Percentiles rank a stretch among this genome's conserved stretches.
These are phyloP conservation scores for Simplicillium aogashimaense DNA, from an alignment of 2,329 filamentous ascomycete genomes.

Conservation along the genomic window DNA sequence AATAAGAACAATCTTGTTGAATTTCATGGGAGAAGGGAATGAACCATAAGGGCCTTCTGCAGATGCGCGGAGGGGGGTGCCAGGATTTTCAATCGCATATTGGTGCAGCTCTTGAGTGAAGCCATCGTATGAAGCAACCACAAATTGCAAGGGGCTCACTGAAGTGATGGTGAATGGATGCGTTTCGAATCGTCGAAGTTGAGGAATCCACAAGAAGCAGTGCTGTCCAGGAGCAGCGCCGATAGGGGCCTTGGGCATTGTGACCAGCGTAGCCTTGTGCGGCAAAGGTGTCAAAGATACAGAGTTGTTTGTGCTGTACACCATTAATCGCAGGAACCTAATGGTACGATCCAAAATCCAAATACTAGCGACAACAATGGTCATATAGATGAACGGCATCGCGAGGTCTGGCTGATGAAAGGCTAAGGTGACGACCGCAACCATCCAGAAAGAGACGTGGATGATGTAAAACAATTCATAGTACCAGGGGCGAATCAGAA, in stretches of 20 bases:
- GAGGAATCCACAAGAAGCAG: constrained; percentile 54
- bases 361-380: constrained; percentile 30
- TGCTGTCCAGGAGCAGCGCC: constrained; percentile 45
- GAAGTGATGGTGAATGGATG: constrained; percentile 55
- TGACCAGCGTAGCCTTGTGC: constrained; percentile 43
- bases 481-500: constrained; percentile 32
- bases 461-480: constrained; percentile 48
- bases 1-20: constrained; percentile 47
- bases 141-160: constrained; percentile 43
- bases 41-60: constrained; percentile 51
- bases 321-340: constrained; percentile 30
- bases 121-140: constrained; percentile 47
- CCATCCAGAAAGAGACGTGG: constrained; percentile 38
- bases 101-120: constrained; percentile 47
- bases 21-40: constrained; percentile 38
- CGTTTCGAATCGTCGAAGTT: constrained; percentile 43
- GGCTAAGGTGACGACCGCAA: constrained; percentile 35
- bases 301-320: constrained; percentile 38
- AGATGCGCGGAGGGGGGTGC: constrained; percentile 35
- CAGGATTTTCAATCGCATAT: constrained; percentile 38
- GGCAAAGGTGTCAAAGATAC: constrained; percentile 43
- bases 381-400: constrained; percentile 30
- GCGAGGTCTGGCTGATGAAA: constrained; percentile 40
- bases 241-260: constrained; percentile 36
- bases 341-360: constrained; percentile 43